Conservation (phyloP, 108 stramenopile species). For the Skeletonema marinoi region DNA sequence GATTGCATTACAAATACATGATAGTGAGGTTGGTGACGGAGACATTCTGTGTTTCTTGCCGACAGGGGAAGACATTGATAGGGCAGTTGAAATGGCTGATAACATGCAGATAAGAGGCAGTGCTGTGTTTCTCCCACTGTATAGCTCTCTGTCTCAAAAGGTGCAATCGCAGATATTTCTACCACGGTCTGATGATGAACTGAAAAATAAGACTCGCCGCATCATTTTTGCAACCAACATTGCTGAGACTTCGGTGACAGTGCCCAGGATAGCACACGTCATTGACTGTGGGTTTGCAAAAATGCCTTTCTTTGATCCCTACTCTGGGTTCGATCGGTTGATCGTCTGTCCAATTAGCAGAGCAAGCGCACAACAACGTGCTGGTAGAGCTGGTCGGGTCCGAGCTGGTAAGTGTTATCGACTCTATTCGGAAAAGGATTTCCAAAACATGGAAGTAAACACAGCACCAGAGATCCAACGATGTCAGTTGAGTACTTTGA, state of each 20-base stretch:
- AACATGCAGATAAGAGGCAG: constrained; percentile 25
- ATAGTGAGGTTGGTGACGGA: constrained; percentile 55
- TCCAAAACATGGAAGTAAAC: constrained; percentile 56
- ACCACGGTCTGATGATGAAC: constrained; percentile 39
- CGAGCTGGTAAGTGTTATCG: constrained; percentile 94
- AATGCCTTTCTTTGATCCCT: constrained; percentile 90
- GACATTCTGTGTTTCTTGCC: constrained; percentile 96
- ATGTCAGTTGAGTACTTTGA: constrained; percentile 80
- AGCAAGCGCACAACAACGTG: constrained; percentile 90
- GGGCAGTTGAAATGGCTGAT: constrained; percentile 74
- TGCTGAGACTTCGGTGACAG: constrained; percentile 95
- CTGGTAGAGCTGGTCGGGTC: constrained; percentile 92
- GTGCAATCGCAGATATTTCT: constrained; percentile 78
- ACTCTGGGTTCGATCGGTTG: constrained; percentile 76
- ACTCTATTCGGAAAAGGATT: constrained; percentile 85
- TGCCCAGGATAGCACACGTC: constrained; percentile 89
- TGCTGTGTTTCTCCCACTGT: constrained; percentile 84
- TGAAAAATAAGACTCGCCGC: constrained; percentile 47
- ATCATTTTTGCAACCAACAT: constrained; percentile 92
- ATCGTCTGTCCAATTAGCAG: constrained; percentile 81
- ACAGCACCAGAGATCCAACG: constrained; percentile 84
- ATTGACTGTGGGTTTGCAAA: constrained; percentile 96
- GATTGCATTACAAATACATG: constrained; percentile 76
- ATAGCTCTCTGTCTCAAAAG: constrained; percentile 82
- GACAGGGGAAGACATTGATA: constrained; percentile 92